Conservation (phyloP, 2,329 filamentous ascomycete genomes). For the Samsoniella hepiali region DNA sequence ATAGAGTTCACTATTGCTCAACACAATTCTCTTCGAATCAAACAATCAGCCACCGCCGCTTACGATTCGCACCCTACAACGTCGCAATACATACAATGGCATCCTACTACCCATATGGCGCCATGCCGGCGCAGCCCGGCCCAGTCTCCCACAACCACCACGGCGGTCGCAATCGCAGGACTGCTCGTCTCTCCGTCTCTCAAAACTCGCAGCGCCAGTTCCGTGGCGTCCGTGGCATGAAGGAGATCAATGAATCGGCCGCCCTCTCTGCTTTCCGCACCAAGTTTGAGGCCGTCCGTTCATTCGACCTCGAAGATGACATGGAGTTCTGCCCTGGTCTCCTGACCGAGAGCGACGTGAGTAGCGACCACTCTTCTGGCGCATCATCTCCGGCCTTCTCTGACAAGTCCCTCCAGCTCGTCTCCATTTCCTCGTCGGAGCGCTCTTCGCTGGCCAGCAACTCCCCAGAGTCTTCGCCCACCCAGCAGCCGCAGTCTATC, state of each 20-base stretch:
- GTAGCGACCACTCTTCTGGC: slow-evolving; percentile 31
- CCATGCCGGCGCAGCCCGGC: slow-evolving; percentile 56
- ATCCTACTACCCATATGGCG: slow-evolving; percentile 61
- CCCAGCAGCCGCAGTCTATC: slow-evolving; percentile 79
- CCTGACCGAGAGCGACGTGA: slow-evolving; percentile 90
- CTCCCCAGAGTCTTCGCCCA: slow-evolving; percentile 86
- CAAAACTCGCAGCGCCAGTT: slow-evolving; percentile 87
- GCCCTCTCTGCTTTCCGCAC: slow-evolving; percentile 75
- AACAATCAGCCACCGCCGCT: not conserved
- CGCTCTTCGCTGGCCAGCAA: slow-evolving; percentile 92
- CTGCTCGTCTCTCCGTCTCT: slow-evolving; percentile 72
- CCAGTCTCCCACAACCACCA: slow-evolving; percentile 66
- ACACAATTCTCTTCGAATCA: not conserved
- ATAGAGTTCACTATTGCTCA: slow-evolving; percentile 2
- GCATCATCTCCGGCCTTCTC: slow-evolving; percentile 24
- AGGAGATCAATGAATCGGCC: slow-evolving; percentile 78
- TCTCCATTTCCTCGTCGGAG: slow-evolving; percentile 93
- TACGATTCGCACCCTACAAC: slow-evolving; percentile 15
- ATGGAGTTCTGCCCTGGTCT: slow-evolving; percentile 92
- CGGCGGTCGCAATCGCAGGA: slow-evolving; percentile 79
- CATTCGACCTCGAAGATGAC: slow-evolving; percentile 94
- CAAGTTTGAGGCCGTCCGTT: slow-evolving; percentile 86
- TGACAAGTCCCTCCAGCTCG: slow-evolving; percentile 59
- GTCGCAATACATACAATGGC: slow-evolving; percentile 48
- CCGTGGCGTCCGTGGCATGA: slow-evolving; percentile 78